These are phyloP conservation scores for Dactylellina sp. DNA, from an alignment of 2,329 filamentous ascomycete genomes.

Conservation along the genomic window DNA sequence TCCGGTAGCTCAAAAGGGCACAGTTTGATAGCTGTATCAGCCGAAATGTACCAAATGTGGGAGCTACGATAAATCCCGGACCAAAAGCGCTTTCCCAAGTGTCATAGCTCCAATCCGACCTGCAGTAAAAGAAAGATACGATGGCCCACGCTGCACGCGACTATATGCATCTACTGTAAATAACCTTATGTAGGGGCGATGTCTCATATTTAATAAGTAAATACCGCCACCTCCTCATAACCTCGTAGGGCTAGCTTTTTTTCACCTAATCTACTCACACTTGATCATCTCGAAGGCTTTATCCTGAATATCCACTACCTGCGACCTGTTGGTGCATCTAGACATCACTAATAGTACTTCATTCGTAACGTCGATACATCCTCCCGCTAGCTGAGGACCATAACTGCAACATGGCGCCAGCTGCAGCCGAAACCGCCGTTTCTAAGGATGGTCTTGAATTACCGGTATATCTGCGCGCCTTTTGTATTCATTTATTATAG, in stretches of 20 bases:
- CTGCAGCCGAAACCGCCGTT: conserved; percentile 61
- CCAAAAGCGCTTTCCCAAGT: too few relatives aligned
- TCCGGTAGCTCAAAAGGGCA: conserved; percentile 32
- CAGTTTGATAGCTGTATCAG: conserved; percentile 7
- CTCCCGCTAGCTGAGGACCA: too few relatives aligned
- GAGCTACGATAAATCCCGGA: conserved; percentile 32
- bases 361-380: too few relatives aligned
- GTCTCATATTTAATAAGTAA: conserved; percentile 13
- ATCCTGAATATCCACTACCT: too few relatives aligned
- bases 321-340: too few relatives aligned
- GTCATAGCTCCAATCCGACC: conserved; percentile 13
- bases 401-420: conserved; percentile 15
- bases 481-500: neutral
- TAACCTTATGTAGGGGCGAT: neutral
- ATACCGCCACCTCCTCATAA: neutral
- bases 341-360: too few relatives aligned
- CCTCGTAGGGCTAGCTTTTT: conserved; percentile 16
- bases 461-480: conserved; percentile 22
- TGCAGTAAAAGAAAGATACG: neutral
- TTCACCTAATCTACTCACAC: neutral
- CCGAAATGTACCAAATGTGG: conserved; percentile 15
- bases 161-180: neutral
- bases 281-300: too few relatives aligned
- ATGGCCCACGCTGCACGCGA: conserved; percentile 17
- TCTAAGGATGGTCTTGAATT: conserved; percentile 64